phyloP scores from a whole-genome alignment of 1,284 basidiomycete species.

The Taiwanofungus camphoratus region DNA sequence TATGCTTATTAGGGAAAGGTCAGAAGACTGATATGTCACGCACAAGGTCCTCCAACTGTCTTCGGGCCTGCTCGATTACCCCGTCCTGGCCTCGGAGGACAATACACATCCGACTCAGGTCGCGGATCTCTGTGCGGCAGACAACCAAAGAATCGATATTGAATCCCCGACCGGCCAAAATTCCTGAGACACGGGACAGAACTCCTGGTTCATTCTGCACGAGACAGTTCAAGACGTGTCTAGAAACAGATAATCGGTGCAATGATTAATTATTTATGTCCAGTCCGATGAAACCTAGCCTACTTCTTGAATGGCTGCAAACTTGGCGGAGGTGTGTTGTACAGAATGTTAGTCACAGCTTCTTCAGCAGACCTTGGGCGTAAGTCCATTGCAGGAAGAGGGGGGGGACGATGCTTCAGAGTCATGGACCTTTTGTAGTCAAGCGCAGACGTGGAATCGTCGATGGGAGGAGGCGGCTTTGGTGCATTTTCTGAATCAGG shows the following conservation, averaged over 20 bases:
- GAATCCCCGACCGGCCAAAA: constrained; percentile 94
- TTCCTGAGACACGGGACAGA: constrained; percentile 94
- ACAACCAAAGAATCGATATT: constrained; percentile 99
- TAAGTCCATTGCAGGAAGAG: constrained; percentile 69
- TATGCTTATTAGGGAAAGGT: constrained; percentile 8
- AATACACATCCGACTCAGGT: constrained; percentile 98
- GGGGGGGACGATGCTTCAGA: constrained; percentile 70
- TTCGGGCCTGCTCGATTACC: constrained; percentile 93
- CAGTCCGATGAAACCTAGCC: constrained; percentile 17
- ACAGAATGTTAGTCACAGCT: constrained; percentile 92
- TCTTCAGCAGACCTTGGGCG: constrained; percentile 83
- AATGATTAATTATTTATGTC: neutral
- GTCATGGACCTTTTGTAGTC: constrained; percentile 75
- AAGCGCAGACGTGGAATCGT: constrained; percentile 90
- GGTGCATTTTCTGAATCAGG: constrained; percentile 22
- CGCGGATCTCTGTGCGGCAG: constrained; percentile 95
- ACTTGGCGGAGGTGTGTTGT: constrained; percentile 93
- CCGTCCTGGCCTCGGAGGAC: constrained; percentile 96
- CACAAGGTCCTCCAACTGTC: constrained; percentile 92
- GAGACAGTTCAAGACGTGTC: constrained; percentile 96
- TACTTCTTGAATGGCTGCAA: constrained; percentile 93
- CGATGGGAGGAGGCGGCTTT: constrained; percentile 62
- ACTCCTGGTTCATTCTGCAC: constrained; percentile 99
- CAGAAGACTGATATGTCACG: no score
- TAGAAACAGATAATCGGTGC: constrained; percentile 23